These are phyloP conservation scores for Panaeolus papilionaceus DNA, from an alignment of 768 basidiomycete species.

Conservation along the genomic window DNA sequence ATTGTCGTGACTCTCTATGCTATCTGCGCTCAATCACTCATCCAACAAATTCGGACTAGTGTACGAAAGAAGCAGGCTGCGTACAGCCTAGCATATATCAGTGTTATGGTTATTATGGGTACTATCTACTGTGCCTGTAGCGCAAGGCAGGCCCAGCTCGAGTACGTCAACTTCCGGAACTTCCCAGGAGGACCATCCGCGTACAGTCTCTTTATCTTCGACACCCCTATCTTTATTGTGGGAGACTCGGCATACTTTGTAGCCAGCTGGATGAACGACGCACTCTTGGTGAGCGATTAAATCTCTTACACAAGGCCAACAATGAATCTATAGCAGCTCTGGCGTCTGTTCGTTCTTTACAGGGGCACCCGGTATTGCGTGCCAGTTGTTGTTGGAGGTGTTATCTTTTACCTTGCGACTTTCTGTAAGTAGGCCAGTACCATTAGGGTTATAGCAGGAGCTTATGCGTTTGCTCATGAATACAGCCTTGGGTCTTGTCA, in stretches of 20 bases:
- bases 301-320: background rate
- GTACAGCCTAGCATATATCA: conserved; percentile 20
- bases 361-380: background rate
- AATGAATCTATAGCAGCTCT: background rate
- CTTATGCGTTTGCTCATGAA: background rate
- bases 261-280: conserved; percentile 9
- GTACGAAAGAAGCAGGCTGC: background rate
- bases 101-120: conserved; percentile 18
- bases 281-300: conserved; percentile 17
- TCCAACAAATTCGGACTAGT: background rate
- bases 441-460: background rate
- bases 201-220: conserved; percentile 21
- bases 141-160: conserved; percentile 19
- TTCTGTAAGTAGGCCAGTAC: background rate
- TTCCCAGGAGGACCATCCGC: conserved; percentile 22
- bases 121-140: conserved; percentile 20
- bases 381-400: conserved; percentile 12
- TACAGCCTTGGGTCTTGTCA: background rate
- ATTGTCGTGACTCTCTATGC: background rate
- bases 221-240: conserved; percentile 17
- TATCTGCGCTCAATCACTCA: background rate
- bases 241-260: conserved; percentile 18
- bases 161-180: conserved; percentile 19
- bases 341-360: background rate
- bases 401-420: conserved; percentile 9